Evolutionary conservation across 257 asterid species (phyloP).

Genomic region (Forsythia viridissima): DNA sequence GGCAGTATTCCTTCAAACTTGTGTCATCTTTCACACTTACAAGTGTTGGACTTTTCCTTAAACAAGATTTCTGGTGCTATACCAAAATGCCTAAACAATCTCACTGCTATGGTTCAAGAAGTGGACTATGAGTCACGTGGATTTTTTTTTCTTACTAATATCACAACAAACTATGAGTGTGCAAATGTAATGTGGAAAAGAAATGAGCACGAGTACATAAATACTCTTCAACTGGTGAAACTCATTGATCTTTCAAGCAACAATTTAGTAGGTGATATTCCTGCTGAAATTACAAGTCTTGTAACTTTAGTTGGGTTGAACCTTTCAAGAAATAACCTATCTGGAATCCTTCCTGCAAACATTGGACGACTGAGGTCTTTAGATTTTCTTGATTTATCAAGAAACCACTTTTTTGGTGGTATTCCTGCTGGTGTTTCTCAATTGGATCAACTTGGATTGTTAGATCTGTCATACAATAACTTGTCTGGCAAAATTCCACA

Average conservation of each 20-base stretch:
- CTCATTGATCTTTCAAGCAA: conserved; percentile 21
- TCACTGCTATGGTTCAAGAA: neutral
- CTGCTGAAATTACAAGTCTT: conserved; percentile 10
- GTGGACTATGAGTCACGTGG: neutral
- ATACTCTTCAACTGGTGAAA: neutral
- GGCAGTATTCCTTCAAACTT: conserved; percentile 25
- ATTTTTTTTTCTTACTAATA: neutral
- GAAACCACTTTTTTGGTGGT: conserved; percentile 7
- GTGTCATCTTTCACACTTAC: conserved; percentile 16
- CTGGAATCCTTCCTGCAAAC: conserved; percentile 12
- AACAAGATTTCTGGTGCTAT: conserved; percentile 25
- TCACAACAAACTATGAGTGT: no score
- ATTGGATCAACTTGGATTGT: neutral
- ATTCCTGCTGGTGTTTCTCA: conserved; percentile 19
- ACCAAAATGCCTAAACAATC: conserved; percentile 24
- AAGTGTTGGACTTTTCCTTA: conserved; percentile 25
- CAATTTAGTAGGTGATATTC: conserved; percentile 4
- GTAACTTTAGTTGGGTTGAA: neutral
- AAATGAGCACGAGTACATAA: neutral
- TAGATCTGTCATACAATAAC: conserved; percentile 20
- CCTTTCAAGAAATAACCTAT: conserved; percentile 14
- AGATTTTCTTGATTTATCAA: conserved; percentile 24
- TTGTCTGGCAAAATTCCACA: conserved; percentile 16
- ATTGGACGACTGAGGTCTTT: conserved; percentile 15
- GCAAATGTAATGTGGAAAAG: conserved; percentile 5